Evolutionary conservation across 2,329 filamentous ascomycete species (phyloP).

Genomic region (Phialocephala sp.): DNA sequence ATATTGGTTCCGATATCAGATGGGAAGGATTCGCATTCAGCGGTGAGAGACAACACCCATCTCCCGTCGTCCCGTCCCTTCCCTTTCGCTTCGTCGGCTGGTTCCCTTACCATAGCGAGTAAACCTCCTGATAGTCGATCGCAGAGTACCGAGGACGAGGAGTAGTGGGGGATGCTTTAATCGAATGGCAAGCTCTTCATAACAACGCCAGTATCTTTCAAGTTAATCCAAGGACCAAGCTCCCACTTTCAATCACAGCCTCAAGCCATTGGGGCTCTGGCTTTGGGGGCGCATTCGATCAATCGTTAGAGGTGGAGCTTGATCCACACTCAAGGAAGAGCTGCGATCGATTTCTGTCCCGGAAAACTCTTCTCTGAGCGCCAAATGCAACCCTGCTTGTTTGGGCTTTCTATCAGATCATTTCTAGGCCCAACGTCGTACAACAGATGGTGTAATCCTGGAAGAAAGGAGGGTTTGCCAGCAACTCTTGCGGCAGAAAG

Average conservation of each 20-base stretch:
- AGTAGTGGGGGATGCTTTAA: background rate
- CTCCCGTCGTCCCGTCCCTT: constrained; percentile 26
- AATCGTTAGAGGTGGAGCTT: constrained; percentile 17
- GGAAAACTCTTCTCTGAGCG: background rate
- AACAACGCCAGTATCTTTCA: constrained; percentile 14
- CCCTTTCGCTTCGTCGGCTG: constrained; percentile 15
- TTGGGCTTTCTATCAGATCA: constrained; percentile 22
- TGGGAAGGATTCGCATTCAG: constrained; percentile 25
- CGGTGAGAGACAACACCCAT: constrained; percentile 29
- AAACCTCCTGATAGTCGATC: constrained; percentile 15
- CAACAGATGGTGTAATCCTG: constrained; percentile 23
- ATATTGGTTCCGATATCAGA: constrained; percentile 23
- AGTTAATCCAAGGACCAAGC: background rate
- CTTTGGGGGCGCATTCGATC: constrained; percentile 22
- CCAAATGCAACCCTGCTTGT: constrained; percentile 6
- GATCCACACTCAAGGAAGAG: constrained; percentile 10
- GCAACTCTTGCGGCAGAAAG: constrained; percentile 13
- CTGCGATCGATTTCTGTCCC: background rate
- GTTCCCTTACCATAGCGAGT: constrained; percentile 12
- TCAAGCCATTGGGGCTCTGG: constrained; percentile 23
- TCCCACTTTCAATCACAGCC: background rate
- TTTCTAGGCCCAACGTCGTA: constrained; percentile 32
- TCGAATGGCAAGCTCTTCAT: constrained; percentile 4
- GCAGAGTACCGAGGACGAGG: constrained; percentile 10
- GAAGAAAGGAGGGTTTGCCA: background rate